phyloP scores from a whole-genome alignment of 2,329 filamentous ascomycete species.

The Escovopsis sp. region DNA sequence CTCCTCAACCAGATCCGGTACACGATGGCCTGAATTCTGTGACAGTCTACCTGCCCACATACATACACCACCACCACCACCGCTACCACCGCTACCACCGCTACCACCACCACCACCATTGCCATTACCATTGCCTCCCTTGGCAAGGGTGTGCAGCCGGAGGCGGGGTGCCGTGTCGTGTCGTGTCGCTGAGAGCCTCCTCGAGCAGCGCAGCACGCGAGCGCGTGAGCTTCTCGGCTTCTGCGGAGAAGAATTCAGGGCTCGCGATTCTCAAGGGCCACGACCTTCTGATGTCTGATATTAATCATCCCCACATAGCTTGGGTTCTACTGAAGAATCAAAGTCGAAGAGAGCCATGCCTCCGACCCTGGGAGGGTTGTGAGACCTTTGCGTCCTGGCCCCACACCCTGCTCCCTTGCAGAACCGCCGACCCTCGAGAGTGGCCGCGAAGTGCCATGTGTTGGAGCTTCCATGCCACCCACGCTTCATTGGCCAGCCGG shows the following conservation, averaged over 20 bases:
- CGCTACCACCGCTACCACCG: too few relatives aligned
- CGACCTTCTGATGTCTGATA: slow-evolving; percentile 20
- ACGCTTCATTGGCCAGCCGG: slow-evolving; percentile 14
- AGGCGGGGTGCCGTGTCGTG: slow-evolving; percentile 1
- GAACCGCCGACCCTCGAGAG: slow-evolving; percentile 20
- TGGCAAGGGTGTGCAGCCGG: slow-evolving; percentile 7
- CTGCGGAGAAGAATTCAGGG: slow-evolving; percentile 15
- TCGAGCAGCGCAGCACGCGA: slow-evolving; percentile 1
- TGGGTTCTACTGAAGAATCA: slow-evolving; percentile 5
- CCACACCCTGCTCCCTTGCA: slow-evolving; percentile 22
- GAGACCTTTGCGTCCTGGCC: slow-evolving; percentile 14
- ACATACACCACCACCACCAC: too few relatives aligned
- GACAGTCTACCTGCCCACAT: background rate
- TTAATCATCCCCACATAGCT: slow-evolving; percentile 29
- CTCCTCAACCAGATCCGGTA: slow-evolving; percentile 5
- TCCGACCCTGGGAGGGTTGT: slow-evolving; percentile 7
- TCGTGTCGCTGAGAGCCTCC: background rate
- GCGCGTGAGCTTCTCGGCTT: slow-evolving; percentile 7
- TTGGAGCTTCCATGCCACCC: slow-evolving; percentile 13
- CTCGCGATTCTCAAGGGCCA: slow-evolving; percentile 10
- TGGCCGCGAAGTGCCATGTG: slow-evolving; percentile 22
- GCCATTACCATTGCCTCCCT: slow-evolving; percentile 7
- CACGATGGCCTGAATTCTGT: slow-evolving; percentile 6
- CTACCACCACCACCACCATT: too few relatives aligned
- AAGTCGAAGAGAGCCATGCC: slow-evolving; percentile 8